These are phyloP conservation scores for Glycyrrhiza uralensis DNA, from an alignment of 306 rosid species.

Conservation along the genomic window DNA sequence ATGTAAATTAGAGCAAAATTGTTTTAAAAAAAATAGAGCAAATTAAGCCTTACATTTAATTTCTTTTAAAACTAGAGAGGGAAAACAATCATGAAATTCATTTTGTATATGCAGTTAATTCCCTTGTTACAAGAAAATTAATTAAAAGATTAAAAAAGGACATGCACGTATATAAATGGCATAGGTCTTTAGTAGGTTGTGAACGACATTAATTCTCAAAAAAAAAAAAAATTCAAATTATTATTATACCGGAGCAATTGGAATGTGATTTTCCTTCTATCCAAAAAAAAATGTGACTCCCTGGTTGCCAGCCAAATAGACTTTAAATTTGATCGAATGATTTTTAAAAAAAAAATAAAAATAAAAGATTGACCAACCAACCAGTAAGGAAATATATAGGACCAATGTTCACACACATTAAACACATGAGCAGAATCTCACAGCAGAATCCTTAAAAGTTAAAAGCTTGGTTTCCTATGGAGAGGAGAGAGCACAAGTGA, in stretches of 20 bases:
- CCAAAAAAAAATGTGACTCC: background rate
- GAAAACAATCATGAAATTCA: background rate
- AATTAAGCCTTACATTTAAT: background rate
- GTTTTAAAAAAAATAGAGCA: background rate
- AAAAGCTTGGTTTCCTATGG: background rate
- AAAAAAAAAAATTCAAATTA: no score
- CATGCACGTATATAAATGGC: background rate
- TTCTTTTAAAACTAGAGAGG: background rate
- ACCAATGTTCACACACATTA: no score
- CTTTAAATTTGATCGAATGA: background rate
- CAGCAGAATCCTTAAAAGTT: slow-evolving; percentile 13
- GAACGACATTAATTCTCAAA: background rate
- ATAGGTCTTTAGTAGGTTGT: background rate
- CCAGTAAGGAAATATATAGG: no score
- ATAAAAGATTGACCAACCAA: background rate
- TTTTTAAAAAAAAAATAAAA: background rate
- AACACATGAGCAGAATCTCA: background rate
- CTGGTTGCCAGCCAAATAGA: background rate
- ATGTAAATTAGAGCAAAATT: no score
- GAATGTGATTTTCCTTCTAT: background rate
- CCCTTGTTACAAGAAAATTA: background rate
- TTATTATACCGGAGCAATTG: background rate
- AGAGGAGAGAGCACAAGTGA: slow-evolving; percentile 14
- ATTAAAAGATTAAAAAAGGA: background rate
- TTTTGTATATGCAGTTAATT: background rate